Conservation (phyloP, 371 early-diverging fungal genomes). For the Paramicrosporidium saccamoebae region DNA sequence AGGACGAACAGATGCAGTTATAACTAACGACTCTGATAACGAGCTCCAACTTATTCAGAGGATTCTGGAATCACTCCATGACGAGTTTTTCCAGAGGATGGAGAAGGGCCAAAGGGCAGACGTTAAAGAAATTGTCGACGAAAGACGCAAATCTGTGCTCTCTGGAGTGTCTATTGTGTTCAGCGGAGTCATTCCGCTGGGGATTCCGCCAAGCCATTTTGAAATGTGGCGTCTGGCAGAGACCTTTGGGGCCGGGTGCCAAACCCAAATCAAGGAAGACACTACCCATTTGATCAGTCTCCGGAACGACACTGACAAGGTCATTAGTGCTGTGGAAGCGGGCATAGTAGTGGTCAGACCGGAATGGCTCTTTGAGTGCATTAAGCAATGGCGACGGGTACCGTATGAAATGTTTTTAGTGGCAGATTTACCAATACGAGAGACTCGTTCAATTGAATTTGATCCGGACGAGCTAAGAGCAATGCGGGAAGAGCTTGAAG, state of each 20-base stretch:
- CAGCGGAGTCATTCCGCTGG: constrained; percentile 14
- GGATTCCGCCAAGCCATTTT: constrained; percentile 3
- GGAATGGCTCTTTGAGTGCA: no score
- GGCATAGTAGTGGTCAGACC: no score
- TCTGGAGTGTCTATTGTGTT: constrained; percentile 11
- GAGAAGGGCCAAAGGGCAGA: constrained; percentile 1
- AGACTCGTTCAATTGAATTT: no score
- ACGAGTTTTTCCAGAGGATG: constrained; percentile 6
- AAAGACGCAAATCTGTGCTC: constrained; percentile 7
- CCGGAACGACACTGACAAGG: no score
- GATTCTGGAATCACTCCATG: constrained; percentile 9
- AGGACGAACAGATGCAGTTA: constrained; percentile 1
- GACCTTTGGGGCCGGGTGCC: constrained; percentile 28
- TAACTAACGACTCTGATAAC: constrained; percentile 7
- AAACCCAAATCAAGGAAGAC: constrained; percentile 10
- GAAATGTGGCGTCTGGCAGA: constrained; percentile 33
- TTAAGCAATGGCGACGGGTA: no score
- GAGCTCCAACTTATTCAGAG: constrained; percentile 8
- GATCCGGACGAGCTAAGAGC: no score
- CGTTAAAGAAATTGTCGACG: constrained; percentile 9
- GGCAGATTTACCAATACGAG: no score
- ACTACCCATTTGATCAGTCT: constrained; percentile 52
- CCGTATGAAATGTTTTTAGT: no score
- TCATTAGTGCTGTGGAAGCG: no score
- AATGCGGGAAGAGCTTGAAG: no score